A percentile compares a stretch with the other conserved stretches of the same genome.
These are phyloP conservation scores for Penicillium sp. DNA, from an alignment of 2,329 filamentous ascomycete genomes.

Conservation along the genomic window DNA sequence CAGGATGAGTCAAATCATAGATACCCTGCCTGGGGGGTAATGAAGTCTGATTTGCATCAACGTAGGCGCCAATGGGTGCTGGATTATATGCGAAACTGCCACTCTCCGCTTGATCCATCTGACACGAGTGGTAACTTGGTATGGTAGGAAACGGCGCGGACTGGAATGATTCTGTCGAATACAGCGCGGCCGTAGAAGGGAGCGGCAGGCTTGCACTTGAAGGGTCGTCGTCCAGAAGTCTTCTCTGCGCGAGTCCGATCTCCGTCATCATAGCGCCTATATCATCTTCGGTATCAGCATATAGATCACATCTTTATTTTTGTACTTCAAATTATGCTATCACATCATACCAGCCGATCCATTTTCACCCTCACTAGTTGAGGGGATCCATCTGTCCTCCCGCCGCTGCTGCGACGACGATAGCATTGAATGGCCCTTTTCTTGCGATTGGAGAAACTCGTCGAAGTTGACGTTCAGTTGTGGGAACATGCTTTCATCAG, in stretches of 20 bases:
- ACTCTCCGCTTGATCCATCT: not conserved
- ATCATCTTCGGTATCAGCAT: not conserved
- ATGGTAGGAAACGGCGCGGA: conserved; percentile 19
- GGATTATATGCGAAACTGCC: not conserved
- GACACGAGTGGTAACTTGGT: conserved; percentile 5
- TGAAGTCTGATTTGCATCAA: conserved; percentile 12
- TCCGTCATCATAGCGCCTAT: conserved; percentile 37
- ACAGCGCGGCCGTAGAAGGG: conserved; percentile 15
- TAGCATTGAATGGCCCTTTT: conserved; percentile 10
- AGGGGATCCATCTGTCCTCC: conserved; percentile 39
- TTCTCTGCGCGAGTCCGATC: conserved; percentile 35
- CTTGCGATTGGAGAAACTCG: conserved; percentile 38
- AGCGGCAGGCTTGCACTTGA: conserved; percentile 16
- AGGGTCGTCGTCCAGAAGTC: conserved; percentile 32
- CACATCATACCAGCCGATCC: conserved; percentile 33
- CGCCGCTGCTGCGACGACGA: conserved; percentile 37
- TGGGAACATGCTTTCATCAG: conserved; percentile 14
- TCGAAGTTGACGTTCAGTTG: conserved; percentile 40
- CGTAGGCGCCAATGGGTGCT: not conserved
- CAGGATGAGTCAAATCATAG: conserved; percentile 16
- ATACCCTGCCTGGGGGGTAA: not conserved
- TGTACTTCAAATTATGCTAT: not conserved
- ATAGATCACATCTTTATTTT: not conserved
- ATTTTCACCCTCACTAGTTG: conserved; percentile 23
- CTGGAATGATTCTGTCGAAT: conserved; percentile 18